Base-by-base conservation (phyloP, 352 stramenopile genomes). In the Globisporangium alternatum region DNA sequence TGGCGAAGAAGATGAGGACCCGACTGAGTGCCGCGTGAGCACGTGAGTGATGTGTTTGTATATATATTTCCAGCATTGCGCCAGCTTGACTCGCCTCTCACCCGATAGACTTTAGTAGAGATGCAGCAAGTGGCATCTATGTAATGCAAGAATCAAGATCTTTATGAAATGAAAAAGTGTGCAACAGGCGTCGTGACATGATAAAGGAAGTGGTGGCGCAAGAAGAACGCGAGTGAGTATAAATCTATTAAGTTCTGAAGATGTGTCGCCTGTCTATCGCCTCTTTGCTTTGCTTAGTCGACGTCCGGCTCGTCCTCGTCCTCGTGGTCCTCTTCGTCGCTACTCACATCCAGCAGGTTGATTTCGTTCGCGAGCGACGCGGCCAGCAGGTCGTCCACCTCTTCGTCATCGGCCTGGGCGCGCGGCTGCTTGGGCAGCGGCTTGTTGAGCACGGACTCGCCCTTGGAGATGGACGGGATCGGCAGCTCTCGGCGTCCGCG, bases 321-420 rank as follows among this genome's bases (percentile, higher is more conserved):
- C 5, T 86, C 69, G 39, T 88, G 66, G 25, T 92, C 86, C 69
- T 95, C 83, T 70, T 91, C 86, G 59, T 93, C 84, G 33, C 84
- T 95, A 63, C 84, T 93, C n/a, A 95, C 86, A 48, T 95, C 86
- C 17, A 95, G 61, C 31, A 76, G 75, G 44, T 70, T 76, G 64
- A 92, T 91, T 64, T 93, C 86, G 56, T 78, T 77, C 19, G 81
- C 72, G 30, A 95, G 65, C 35, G 76, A 72, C 17, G 79, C 77
- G n/a, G 86, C 86, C 51, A 90, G 63, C 55, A 83, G 71, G n/a
- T 90, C 80, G 19, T 76, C 68, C 19, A 95, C 79, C 45, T 89
- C 74, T 65, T 95, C 86, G 37, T 68, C 86, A 15, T 77, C 69
- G 31, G 67, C 67, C 37, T 62, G 72, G 5, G 51, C 62, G 1